Percentiles rank a stretch among this genome's conserved stretches.
These are phyloP conservation scores for Kwoniella sp. DNA, from an alignment of 768 basidiomycete species.

Conservation along the genomic window DNA sequence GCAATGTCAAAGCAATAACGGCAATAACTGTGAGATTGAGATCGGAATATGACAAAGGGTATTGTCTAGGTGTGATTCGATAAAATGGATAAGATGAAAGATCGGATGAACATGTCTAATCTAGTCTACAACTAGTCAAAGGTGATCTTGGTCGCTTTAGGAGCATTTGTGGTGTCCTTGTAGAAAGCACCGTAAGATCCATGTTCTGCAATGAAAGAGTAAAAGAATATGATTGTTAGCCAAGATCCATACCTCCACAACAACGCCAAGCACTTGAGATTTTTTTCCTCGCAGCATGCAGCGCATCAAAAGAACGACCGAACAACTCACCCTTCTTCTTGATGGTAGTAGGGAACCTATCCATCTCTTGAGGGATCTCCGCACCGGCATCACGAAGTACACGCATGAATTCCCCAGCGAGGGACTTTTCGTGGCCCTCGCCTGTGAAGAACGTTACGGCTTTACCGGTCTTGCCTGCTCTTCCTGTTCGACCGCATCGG, in stretches of 20 bases:
- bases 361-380: slow-evolving; percentile 66
- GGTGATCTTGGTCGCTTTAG: slow-evolving; percentile 59
- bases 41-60: too few species aligned
- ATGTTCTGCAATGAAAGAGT: slow-evolving; percentile 62
- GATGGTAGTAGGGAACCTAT: slow-evolving; percentile 92
- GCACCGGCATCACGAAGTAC: slow-evolving; percentile 87
- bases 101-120: too few species aligned
- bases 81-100: too few species aligned
- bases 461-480: slow-evolving; percentile 85
- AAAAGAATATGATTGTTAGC: background rate
- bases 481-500: slow-evolving; percentile 63
- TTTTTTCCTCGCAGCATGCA: too few species aligned
- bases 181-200: slow-evolving; percentile 72
- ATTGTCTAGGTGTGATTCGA: too few species aligned
- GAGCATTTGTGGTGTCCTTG: slow-evolving; percentile 57
- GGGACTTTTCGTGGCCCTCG: slow-evolving; percentile 75
- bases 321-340: slow-evolving; percentile 78
- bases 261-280: too few species aligned
- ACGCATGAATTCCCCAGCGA: slow-evolving; percentile 90
- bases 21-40: too few species aligned
- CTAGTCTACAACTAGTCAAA: slow-evolving; percentile 54
- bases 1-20: too few species aligned
- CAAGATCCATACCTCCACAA: too few species aligned
- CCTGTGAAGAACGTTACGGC: slow-evolving; percentile 98
- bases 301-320: too few species aligned